phyloP scores from a whole-genome alignment of 495 filamentous ascomycete genomes.

The Penicillium angulare region DNA sequence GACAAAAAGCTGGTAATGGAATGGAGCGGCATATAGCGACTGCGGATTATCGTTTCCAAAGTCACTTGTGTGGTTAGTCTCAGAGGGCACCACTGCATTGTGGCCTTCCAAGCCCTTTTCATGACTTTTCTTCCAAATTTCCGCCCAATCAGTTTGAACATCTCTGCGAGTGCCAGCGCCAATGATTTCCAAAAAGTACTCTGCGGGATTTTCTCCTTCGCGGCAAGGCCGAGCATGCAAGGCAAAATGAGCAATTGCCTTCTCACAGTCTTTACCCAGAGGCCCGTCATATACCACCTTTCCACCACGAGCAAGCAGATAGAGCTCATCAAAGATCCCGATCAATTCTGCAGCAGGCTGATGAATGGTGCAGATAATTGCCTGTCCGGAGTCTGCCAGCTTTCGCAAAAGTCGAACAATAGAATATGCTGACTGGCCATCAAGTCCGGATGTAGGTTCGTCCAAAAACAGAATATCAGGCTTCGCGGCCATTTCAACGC shows the following conservation, averaged over 20 bases:
- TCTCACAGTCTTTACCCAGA: constrained; percentile 44
- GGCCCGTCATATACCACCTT: constrained; percentile 55
- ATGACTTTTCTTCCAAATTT: not conserved
- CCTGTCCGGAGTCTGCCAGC: constrained; percentile 78
- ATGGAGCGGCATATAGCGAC: constrained; percentile 8
- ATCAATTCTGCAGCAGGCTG: constrained; percentile 90
- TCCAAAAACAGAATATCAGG: constrained; percentile 85
- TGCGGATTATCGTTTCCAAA: not conserved
- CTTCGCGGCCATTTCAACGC: constrained; percentile 83
- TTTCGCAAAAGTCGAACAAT: constrained; percentile 78
- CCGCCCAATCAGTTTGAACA: not conserved
- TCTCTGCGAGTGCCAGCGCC: not conserved
- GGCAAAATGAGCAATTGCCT: constrained; percentile 50
- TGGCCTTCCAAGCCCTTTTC: not conserved
- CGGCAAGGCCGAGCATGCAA: constrained; percentile 10
- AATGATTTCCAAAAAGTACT: not conserved
- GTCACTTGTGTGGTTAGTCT: not conserved
- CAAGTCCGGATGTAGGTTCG: constrained; percentile 82
- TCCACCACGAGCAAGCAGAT: constrained; percentile 71
- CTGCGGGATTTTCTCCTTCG: not conserved
- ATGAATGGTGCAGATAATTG: constrained; percentile 90
- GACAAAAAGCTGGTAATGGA: constrained; percentile 5
- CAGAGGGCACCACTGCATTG: not conserved
- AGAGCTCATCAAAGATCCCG: constrained; percentile 84
- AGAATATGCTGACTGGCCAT: constrained; percentile 83